Percentiles rank a stretch among this genome's conserved stretches.
phyloP scores from a whole-genome alignment of 2,329 filamentous ascomycete species.

The Zarea fungicola region DNA sequence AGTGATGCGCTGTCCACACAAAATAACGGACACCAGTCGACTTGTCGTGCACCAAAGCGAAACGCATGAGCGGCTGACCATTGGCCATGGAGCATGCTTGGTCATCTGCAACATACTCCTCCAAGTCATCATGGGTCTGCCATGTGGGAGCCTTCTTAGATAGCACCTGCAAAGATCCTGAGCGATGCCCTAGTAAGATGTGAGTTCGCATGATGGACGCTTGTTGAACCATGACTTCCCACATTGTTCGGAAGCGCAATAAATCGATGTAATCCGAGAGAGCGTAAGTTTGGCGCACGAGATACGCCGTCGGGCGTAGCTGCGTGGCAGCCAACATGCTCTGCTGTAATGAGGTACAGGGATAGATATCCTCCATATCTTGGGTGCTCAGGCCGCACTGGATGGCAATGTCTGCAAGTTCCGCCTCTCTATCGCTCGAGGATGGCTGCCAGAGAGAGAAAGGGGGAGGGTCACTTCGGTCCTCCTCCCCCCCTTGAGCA shows the following conservation, averaged over 20 bases:
- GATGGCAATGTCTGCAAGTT: neutral
- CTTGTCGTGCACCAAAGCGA: neutral
- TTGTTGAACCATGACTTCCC: neutral
- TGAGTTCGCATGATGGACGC: slow-evolving; percentile 9
- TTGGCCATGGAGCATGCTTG: slow-evolving; percentile 1
- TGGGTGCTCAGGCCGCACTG: neutral
- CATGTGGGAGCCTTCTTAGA: slow-evolving; percentile 3
- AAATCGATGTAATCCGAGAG: slow-evolving; percentile 7
- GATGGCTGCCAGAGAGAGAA: slow-evolving; percentile 11
- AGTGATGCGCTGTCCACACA: slow-evolving; percentile 16
- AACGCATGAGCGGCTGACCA: slow-evolving; percentile 7
- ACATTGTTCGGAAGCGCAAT: slow-evolving; percentile 3
- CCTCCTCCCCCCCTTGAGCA: slow-evolving; percentile 2
- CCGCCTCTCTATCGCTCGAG: neutral
- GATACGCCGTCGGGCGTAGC: slow-evolving; percentile 10
- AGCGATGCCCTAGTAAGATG: slow-evolving; percentile 3
- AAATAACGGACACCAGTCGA: slow-evolving; percentile 6
- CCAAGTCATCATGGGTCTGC: slow-evolving; percentile 3
- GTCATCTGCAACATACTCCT: slow-evolving; percentile 7
- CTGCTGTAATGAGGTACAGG: slow-evolving; percentile 13
- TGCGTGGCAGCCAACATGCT: slow-evolving; percentile 13
- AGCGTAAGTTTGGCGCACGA: slow-evolving; percentile 4
- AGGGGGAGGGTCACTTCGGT: neutral
- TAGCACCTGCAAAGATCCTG: slow-evolving; percentile 9
- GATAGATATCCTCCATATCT: slow-evolving; percentile 11